Evolutionary conservation across 2,329 filamentous ascomycete species (phyloP).

Genomic region (Fusarium sp.): DNA sequence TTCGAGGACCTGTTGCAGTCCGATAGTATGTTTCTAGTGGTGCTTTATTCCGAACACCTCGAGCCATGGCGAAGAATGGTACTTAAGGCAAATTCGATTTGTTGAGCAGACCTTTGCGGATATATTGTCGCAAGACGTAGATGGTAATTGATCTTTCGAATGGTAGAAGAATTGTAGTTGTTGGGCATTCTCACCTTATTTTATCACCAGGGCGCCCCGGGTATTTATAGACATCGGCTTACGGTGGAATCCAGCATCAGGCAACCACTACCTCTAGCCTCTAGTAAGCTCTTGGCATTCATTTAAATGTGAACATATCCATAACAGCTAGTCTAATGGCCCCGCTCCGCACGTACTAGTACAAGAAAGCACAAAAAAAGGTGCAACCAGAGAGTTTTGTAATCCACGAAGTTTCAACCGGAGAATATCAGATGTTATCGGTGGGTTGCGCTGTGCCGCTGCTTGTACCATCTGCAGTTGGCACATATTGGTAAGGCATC

Average conservation of each 20-base stretch:
- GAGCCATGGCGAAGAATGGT: background rate
- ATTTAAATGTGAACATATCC: too few species aligned
- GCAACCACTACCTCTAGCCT: background rate
- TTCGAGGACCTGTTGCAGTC: background rate
- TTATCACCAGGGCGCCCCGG: background rate
- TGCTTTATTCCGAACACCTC: background rate
- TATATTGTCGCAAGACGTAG: too few species aligned
- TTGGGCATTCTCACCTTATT: too few species aligned
- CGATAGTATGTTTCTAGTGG: background rate
- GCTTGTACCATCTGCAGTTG: background rate
- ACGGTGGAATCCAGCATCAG: background rate
- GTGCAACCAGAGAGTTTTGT: background rate
- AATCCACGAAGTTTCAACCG: too few species aligned
- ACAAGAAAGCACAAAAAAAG: background rate
- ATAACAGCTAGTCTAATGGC: background rate
- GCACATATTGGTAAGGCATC: too few species aligned
- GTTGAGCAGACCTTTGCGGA: too few species aligned
- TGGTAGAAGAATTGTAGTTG: too few species aligned
- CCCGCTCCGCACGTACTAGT: background rate
- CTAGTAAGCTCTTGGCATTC: background rate
- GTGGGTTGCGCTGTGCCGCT: too few species aligned
- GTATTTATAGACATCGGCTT: background rate
- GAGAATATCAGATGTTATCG: background rate
- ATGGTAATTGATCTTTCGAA: too few species aligned
- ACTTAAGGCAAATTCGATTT: background rate